Conservation (phyloP, 2,329 filamentous ascomycete genomes). For the Talaromyces albobiverticillius region DNA sequence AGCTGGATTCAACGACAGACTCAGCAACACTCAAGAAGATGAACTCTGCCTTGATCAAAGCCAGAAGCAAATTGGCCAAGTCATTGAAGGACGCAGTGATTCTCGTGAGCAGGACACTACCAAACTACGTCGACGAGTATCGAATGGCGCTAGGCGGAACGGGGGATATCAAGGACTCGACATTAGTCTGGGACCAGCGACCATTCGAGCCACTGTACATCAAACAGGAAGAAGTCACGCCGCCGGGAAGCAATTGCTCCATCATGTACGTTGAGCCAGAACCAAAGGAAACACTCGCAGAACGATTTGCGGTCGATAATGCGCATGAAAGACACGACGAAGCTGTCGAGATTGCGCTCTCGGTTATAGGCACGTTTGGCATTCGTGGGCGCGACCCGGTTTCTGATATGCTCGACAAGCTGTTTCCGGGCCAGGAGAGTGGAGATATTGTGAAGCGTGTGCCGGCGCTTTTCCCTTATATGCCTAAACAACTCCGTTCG, state of each 20-base stretch:
- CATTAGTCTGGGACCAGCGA: conserved; percentile 68
- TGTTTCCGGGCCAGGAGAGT: conserved; percentile 30
- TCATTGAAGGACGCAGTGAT: not conserved
- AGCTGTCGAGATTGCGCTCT: conserved; percentile 24
- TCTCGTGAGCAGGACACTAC: conserved; percentile 34
- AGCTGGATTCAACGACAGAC: conserved; percentile 23
- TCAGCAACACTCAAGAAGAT: conserved; percentile 21
- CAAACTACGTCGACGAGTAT: conserved; percentile 48
- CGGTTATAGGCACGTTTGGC: conserved; percentile 24
- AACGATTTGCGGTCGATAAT: conserved; percentile 3
- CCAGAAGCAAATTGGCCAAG: conserved; percentile 14
- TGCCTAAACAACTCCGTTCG: conserved; percentile 10
- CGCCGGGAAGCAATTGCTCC: conserved; percentile 41
- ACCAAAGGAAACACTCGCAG: conserved; percentile 16
- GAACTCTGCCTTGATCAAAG: conserved; percentile 20
- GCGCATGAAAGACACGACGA: conserved; percentile 14
- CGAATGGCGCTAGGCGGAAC: conserved; percentile 33
- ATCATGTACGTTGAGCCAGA: conserved; percentile 36
- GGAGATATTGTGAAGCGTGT: conserved; percentile 31
- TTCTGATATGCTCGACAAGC: conserved; percentile 23
- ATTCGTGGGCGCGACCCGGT: conserved; percentile 24
- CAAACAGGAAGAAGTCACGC: conserved; percentile 63
- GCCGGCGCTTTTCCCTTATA: conserved; percentile 26
- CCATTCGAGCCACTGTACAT: conserved; percentile 66
- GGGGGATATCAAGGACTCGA: conserved; percentile 45